phyloP scores from a whole-genome alignment of 306 rosid genomes.

The Lotus japonicus region DNA sequence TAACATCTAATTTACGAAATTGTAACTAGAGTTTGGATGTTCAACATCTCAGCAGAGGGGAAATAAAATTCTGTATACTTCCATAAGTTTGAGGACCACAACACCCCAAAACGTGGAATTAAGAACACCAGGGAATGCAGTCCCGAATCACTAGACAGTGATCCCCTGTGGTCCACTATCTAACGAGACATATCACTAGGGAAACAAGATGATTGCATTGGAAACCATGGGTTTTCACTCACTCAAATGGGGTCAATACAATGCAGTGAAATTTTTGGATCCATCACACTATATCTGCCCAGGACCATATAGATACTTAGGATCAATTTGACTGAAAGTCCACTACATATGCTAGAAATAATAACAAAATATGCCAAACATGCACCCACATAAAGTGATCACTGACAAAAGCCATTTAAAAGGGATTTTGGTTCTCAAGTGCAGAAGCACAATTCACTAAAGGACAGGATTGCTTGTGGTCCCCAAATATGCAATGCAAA shows the following conservation, averaged over 20 bases:
- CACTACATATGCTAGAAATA: neutral
- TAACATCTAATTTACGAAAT: too few species aligned
- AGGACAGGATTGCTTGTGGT: slow-evolving; percentile 11
- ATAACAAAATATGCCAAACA: slow-evolving; percentile 13
- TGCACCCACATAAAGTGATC: slow-evolving; percentile 2
- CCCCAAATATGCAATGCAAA: slow-evolving; percentile 3
- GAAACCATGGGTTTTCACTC: slow-evolving; percentile 3
- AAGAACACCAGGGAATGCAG: neutral
- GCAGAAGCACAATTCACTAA: slow-evolving; percentile 2
- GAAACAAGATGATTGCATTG: neutral
- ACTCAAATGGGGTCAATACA: slow-evolving; percentile 1
- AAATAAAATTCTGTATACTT: too few species aligned
- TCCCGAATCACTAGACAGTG: neutral
- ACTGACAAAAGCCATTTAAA: slow-evolving; percentile 24
- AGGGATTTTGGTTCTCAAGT: slow-evolving; percentile 8
- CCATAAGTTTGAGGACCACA: neutral
- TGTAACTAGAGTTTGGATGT: too few species aligned
- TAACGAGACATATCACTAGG: neutral
- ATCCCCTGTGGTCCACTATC: slow-evolving; percentile 5
- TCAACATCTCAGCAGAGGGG: neutral
- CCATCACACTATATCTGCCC: neutral
- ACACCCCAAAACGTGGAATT: neutral
- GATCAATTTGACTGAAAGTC: neutral
- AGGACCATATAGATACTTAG: slow-evolving; percentile 9
- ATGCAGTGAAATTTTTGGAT: neutral